Evolutionary conservation across 2,329 filamentous ascomycete species (phyloP), one percentile per base, ranked within the genome.

Genomic region (Ophiostoma sp.): DNA sequence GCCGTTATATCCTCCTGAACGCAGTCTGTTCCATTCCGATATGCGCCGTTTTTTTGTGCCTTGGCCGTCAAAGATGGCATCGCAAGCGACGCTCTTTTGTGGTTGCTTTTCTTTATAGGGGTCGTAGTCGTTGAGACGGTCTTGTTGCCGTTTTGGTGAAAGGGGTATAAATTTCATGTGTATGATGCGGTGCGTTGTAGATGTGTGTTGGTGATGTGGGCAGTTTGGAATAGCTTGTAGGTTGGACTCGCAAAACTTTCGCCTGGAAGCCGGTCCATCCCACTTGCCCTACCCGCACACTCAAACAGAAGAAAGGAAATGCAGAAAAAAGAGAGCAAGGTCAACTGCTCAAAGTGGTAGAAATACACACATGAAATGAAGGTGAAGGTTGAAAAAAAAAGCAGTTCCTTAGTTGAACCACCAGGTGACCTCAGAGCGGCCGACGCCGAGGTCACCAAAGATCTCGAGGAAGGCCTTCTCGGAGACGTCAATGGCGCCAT

Each of bases 401-500:
- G 15, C 17, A 71, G 28, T 5, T 8, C 11, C 12, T 25, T 79
- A 79, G 73, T 78, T 78, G 76, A 80, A 78, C 42, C 68, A 76
- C 82, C 82, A 83, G 36, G 77, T 77, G 57, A 79, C 79, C 11
- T 76, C 48, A 7, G 74, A 68, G 55, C 81, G 80, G 75, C 84
- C 84, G 9, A 80, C 76, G 63, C 77, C 75, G 31, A 75, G 74
- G 66, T 39, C 79, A 72, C 82, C 85, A 69, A 83, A 86, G 71
- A 92, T 83, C 25, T 85, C 82, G n/a, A 78, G 76, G 81, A 90
- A 92, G 75, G 74, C 72, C 50, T 73, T 74, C 73, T 77, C 74
- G 76, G 76, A 78, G 57, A 77, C 75, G 78, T 94, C 92, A 68
- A 94, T 87, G 78, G 85, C 83, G 55, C 80, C 76, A 45, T 78